Evolutionary conservation across 2,329 filamentous ascomycete species (phyloP).

Genomic region (Didymella keratinophila): DNA sequence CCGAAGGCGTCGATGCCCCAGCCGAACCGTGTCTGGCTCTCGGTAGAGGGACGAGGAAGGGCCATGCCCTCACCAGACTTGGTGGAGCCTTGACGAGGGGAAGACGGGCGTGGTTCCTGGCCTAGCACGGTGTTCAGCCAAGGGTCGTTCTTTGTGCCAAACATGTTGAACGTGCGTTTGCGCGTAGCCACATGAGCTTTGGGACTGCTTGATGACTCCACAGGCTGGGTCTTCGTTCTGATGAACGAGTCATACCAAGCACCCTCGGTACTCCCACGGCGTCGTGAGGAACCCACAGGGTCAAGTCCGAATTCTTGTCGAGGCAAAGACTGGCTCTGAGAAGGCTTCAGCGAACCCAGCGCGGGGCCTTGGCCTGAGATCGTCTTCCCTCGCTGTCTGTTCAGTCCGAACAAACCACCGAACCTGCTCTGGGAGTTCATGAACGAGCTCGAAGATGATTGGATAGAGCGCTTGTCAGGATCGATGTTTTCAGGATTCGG

Average conservation of each 20-base stretch:
- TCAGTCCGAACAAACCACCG: slow-evolving; percentile 66
- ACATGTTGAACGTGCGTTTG: slow-evolving; percentile 60
- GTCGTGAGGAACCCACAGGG: slow-evolving; percentile 57
- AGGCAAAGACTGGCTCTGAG: slow-evolving; percentile 81
- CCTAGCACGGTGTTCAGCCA: slow-evolving; percentile 56
- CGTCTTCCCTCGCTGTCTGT: slow-evolving; percentile 69
- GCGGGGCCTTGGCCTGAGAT: slow-evolving; percentile 68
- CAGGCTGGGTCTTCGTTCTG: slow-evolving; percentile 50
- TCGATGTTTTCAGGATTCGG: slow-evolving; percentile 54
- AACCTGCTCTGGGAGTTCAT: slow-evolving; percentile 62
- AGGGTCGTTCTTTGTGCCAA: slow-evolving; percentile 61
- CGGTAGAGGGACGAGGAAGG: slow-evolving; percentile 50
- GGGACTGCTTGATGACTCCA: slow-evolving; percentile 44
- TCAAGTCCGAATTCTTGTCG: slow-evolving; percentile 61
- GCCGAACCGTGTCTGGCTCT: slow-evolving; percentile 50
- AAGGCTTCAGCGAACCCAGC: slow-evolving; percentile 72
- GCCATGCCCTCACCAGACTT: slow-evolving; percentile 59
- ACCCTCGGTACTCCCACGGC: slow-evolving; percentile 65
- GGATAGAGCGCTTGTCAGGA: slow-evolving; percentile 56
- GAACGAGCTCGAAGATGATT: slow-evolving; percentile 59
- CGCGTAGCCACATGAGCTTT: slow-evolving; percentile 50
- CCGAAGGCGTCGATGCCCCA: slow-evolving; percentile 51
- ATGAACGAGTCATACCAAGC: slow-evolving; percentile 62
- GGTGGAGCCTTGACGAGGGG: slow-evolving; percentile 72
- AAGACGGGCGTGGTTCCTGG: slow-evolving; percentile 50